These are phyloP conservation scores for Nakataea oryzae DNA, from an alignment of 2,329 filamentous ascomycete species.

Conservation along the genomic window DNA sequence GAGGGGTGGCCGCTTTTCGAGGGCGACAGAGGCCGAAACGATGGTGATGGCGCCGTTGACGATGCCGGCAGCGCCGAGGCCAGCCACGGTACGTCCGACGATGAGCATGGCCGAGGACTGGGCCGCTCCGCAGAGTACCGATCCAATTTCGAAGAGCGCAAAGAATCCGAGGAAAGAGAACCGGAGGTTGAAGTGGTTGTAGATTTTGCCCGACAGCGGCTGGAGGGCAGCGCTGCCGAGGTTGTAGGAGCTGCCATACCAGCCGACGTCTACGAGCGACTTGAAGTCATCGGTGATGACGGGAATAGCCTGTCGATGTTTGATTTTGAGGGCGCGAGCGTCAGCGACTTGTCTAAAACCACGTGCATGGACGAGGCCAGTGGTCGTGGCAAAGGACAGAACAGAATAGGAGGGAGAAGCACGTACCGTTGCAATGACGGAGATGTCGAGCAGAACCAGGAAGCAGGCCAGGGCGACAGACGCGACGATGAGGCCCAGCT, in stretches of 20 bases:
- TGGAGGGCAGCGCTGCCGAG: constrained; percentile 10
- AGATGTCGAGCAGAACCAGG: constrained; percentile 11
- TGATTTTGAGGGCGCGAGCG: too few relatives aligned
- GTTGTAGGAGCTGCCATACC: constrained; percentile 11
- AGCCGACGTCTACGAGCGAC: constrained; percentile 10
- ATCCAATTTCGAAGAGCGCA: constrained; percentile 43
- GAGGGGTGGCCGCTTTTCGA: constrained; percentile 27
- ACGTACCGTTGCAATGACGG: constrained; percentile 10
- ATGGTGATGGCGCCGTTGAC: constrained; percentile 41
- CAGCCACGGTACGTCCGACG: constrained; percentile 41
- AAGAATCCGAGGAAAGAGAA: constrained; percentile 31
- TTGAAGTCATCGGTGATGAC: constrained; percentile 12
- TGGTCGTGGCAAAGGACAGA: not conserved
- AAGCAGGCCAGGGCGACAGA: constrained; percentile 9
- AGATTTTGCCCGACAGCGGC: constrained; percentile 13
- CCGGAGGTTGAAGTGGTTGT: constrained; percentile 7
- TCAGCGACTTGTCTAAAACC: too few relatives aligned
- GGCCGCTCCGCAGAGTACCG: constrained; percentile 40
- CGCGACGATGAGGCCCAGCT: constrained; percentile 5
- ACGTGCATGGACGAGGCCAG: not conserved
- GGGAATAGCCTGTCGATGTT: constrained; percentile 7
- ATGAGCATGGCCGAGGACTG: constrained; percentile 41
- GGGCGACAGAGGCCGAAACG: constrained; percentile 25
- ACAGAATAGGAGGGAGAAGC: not conserved
- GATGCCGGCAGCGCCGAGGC: constrained; percentile 38